Conservation (phyloP, 352 stramenopile genomes). For the Saprolegnia diclina region DNA sequence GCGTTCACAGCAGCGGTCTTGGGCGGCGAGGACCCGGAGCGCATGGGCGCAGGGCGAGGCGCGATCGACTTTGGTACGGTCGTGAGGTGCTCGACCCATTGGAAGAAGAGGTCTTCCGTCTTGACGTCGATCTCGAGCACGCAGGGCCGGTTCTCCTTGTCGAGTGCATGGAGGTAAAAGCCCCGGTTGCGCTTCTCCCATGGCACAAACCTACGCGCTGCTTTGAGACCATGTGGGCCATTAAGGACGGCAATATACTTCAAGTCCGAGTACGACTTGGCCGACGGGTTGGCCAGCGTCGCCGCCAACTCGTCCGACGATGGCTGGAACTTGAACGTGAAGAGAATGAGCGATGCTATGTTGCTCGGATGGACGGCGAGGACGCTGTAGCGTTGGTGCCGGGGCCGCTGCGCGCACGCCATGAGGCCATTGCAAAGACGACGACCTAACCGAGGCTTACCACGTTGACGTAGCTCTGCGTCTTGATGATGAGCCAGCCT, state of each 20-base stretch:
- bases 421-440: not conserved
- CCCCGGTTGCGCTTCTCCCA: slow-evolving; percentile 23
- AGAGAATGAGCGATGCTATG: slow-evolving; percentile 39
- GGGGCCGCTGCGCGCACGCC: slow-evolving; percentile 34
- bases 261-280: slow-evolving; percentile 24
- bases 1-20: slow-evolving; percentile 28
- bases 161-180: slow-evolving; percentile 20
- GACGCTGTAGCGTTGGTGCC: slow-evolving; percentile 82
- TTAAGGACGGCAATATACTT: slow-evolving; percentile 6
- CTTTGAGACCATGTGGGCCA: not conserved
- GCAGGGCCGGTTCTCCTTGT: slow-evolving; percentile 55
- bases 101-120: slow-evolving; percentile 46
- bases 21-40: slow-evolving; percentile 17
- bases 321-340: slow-evolving; percentile 84
- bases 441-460: not conserved
- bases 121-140: slow-evolving; percentile 72
- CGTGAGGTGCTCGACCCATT: slow-evolving; percentile 70
- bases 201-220: slow-evolving; percentile 21
- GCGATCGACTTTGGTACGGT: slow-evolving; percentile 40
- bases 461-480: slow-evolving; percentile 79
- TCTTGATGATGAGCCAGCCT: slow-evolving; percentile 84
- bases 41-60: slow-evolving; percentile 33
- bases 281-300: slow-evolving; percentile 3
- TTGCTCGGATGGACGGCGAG: slow-evolving; percentile 45
- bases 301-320: slow-evolving; percentile 45